Base-by-base conservation (phyloP, 2,329 filamentous ascomycete genomes). In the Coniochaeta sp. region DNA sequence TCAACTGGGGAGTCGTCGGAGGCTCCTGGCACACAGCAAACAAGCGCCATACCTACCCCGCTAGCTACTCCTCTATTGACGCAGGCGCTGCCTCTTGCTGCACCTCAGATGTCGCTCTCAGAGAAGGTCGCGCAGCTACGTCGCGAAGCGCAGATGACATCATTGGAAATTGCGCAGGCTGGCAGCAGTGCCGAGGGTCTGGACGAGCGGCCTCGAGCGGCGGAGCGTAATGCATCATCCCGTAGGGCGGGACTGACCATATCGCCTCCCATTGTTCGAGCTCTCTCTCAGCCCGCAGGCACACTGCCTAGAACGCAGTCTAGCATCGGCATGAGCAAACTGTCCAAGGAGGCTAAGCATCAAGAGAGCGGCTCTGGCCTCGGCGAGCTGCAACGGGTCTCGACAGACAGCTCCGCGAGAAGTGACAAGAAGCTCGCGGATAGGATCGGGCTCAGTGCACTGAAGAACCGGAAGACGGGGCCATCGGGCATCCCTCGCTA, bases 401-500 rank as follows among this genome's bases (percentile, higher is more conserved):
- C 65, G 8, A 63, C 65, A 3, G 73, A 74, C 40, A 68, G 70
- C 8, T 68, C 72, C 20, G 57, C 68, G 52, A 79, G 77, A 58
- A 69, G 69, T 30, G 89, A 96, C 56, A 92, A 89, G 68, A 90
- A 89, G 60, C 74, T 96, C 52, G 82, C 82, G 13, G 90, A 90
- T 57, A 82, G 86, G 51, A 71, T 91, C 12, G 84, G 83, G 1
- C 69, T 92, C 1, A 76, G 75, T 26, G 75, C 81, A 3, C 69
- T 89, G 52, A 92, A 91, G 62, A 68, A 75, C 53, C 70, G 77
- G 26, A 85, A 83, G 61, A 65, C 67, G 1, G 73, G 73, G 3
- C 70, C 75, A n/a, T 97, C 94, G 1, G 78, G 92, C 38, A 97
- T 99, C 54, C 91, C 91, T 26, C 83, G 94, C 28, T 94, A 94